A percentile compares a stretch with the other conserved stretches of the same genome.
Evolutionary conservation across 495 filamentous ascomycete genomes (phyloP).

Genomic region (Articulospora tetracladia): DNA sequence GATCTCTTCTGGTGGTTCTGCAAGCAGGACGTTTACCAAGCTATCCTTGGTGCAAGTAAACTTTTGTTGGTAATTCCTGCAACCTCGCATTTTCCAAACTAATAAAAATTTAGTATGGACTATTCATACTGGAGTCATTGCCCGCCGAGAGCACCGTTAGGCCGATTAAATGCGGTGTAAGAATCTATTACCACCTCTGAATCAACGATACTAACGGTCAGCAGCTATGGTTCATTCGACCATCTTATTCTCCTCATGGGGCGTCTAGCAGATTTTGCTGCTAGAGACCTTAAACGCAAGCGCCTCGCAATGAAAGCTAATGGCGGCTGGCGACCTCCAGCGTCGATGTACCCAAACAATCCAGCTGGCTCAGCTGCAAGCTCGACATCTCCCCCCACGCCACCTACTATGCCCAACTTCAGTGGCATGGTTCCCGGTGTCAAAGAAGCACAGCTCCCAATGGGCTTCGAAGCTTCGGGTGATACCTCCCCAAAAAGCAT

Average conservation of each 20-base stretch:
- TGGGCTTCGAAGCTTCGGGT: constrained; percentile 44
- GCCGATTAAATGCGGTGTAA: constrained; percentile 69
- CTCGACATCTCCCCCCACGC: background rate
- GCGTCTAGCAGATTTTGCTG: constrained; percentile 76
- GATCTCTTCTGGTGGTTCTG: constrained; percentile 97
- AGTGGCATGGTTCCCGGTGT: constrained; percentile 60
- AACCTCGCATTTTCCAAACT: constrained; percentile 18
- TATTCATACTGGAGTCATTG: constrained; percentile 79
- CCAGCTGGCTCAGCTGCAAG: background rate
- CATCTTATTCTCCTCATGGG: constrained; percentile 80
- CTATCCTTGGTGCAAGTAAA: constrained; percentile 78
- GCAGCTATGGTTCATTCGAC: constrained; percentile 76
- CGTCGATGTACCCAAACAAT: constrained; percentile 8
- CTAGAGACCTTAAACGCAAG: constrained; percentile 76
- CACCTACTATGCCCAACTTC: constrained; percentile 35
- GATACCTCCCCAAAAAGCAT: constrained; percentile 33
- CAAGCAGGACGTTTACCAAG: constrained; percentile 91
- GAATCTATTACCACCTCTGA: constrained; percentile 12
- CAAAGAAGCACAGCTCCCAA: constrained; percentile 47
- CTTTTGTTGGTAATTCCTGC: constrained; percentile 61
- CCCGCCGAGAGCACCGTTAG: constrained; percentile 76
- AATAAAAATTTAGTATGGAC: constrained; percentile 55
- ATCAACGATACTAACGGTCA: constrained; percentile 9
- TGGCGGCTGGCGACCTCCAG: constrained; percentile 20
- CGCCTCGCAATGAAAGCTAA: constrained; percentile 48